These are phyloP conservation scores for Hygrophila difformis DNA, from an alignment of 257 asterid species.

Conservation along the genomic window DNA sequence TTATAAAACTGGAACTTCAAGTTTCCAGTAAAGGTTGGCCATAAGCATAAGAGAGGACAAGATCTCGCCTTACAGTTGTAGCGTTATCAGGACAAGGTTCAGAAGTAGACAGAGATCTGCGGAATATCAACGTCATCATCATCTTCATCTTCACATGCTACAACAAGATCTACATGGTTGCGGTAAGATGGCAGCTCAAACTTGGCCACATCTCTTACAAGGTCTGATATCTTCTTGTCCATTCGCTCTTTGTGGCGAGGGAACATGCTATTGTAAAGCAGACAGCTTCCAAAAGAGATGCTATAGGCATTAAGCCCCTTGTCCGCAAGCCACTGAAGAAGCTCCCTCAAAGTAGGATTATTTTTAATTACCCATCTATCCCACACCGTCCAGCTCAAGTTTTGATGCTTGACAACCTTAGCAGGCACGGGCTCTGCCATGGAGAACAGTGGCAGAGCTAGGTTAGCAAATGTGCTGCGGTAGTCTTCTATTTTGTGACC, in stretches of 20 bases:
- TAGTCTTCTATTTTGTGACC: conserved; percentile 78
- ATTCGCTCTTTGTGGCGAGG: conserved; percentile 77
- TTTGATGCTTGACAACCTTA: conserved; percentile 54
- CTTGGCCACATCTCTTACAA: conserved; percentile 73
- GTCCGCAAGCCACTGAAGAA: conserved; percentile 67
- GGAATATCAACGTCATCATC: conserved; percentile 85
- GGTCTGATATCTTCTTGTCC: conserved; percentile 63
- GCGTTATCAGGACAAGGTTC: conserved; percentile 9
- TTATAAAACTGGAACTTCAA: too few species aligned
- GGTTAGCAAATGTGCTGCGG: conserved; percentile 83
- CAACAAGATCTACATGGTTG: conserved; percentile 64
- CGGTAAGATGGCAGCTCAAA: conserved; percentile 64
- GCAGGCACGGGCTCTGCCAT: conserved; percentile 87
- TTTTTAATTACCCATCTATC: conserved; percentile 67
- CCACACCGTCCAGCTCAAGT: conserved; percentile 93
- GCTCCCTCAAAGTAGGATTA: conserved; percentile 63
- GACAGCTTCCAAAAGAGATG: conserved; percentile 74
- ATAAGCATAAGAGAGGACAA: too few species aligned
- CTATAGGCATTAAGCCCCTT: conserved; percentile 77
- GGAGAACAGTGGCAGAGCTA: conserved; percentile 81
- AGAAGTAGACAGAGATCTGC: conserved; percentile 61
- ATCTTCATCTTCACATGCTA: conserved; percentile 82
- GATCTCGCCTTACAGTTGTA: not conserved
- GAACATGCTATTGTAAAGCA: conserved; percentile 75
- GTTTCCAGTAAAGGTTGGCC: too few species aligned